Evolutionary conservation across 129 eudicot genomes (phyloP), one percentile per base, ranked within the genome.

Genomic region (Pittosporum tobira): DNA sequence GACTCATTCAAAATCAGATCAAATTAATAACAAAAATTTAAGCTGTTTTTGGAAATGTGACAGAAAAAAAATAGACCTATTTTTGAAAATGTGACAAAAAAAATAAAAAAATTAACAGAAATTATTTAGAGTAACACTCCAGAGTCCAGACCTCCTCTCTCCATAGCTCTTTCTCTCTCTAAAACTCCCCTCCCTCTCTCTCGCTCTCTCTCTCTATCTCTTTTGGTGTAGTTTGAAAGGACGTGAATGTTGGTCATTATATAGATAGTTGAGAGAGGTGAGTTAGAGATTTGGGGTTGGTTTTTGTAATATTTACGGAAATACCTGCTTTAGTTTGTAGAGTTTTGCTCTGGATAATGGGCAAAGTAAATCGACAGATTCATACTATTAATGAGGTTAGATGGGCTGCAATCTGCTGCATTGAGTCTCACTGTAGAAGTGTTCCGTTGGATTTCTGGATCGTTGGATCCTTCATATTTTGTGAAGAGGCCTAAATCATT

Each of bases 211-310:
- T 51, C 66, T 48, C 84, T 74, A 65, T 59, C 76, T 61, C 80
- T 65, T 25, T 54, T 47, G 51, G 54, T 72, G 76, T 66, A 75
- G 83, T 72, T 85, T 78, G 54, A 71, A 78, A 81, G 51, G 37
- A 46, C 7, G 64, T 15, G 45, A 71, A 51, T 43, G 71, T 11
- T 53, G 65, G 72, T 64, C 65, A 25, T 55, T 78, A 70, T 81
- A 81, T 78, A 81, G 70, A 62, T 53, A 23, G 7, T 48, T 26
- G 47, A 38, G 59, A 36, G 14, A 63, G 47, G 29, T 14, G 54
- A 38, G 30, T 57, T 66, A 20, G 21, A 28, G 2, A 64, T 45
- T 2, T n/a, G 44, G 72, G 34, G 19, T 51, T 23, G 15, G 7
- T 21, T 49, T 75, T 78, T 8, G 14, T 11, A 0, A 12, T 16